phyloP scores from a whole-genome alignment of 306 rosid genomes.

The Delonix regia region DNA sequence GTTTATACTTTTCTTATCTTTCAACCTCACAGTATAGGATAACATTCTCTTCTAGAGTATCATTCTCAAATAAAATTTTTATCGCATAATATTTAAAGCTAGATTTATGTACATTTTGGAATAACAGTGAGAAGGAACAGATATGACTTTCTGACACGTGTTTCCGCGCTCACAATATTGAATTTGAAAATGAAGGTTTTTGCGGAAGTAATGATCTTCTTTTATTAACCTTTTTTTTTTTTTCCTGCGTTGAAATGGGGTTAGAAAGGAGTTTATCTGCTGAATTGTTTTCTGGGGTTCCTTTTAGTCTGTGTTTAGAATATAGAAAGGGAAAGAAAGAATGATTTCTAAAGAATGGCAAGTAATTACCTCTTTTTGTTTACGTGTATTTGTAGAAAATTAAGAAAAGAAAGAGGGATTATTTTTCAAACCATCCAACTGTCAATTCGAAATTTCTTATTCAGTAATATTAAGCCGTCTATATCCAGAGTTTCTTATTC shows the following conservation, averaged over 20 bases:
- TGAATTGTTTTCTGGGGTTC: background rate
- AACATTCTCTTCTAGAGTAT: slow-evolving; percentile 34
- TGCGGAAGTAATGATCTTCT: background rate
- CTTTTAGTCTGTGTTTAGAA: background rate
- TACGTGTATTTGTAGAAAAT: background rate
- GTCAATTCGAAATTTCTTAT: too few species aligned
- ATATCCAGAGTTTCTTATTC: too few species aligned
- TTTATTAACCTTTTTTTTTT: background rate
- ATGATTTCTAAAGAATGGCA: too few species aligned
- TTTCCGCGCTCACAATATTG: background rate
- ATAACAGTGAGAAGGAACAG: background rate
- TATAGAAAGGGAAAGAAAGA: too few species aligned
- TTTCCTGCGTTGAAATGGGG: background rate
- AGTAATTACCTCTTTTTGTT: slow-evolving; percentile 11
- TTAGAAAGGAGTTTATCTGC: background rate
- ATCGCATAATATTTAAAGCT: slow-evolving; percentile 11
- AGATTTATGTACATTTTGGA: background rate
- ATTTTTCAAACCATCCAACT: too few species aligned
- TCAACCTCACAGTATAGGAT: slow-evolving; percentile 38
- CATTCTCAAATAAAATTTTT: slow-evolving; percentile 13
- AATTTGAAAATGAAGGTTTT: background rate
- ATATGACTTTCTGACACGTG: too few species aligned
- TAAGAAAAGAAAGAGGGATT: background rate
- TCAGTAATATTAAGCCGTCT: too few species aligned
- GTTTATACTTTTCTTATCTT: slow-evolving; percentile 41